A percentile compares a stretch with the other conserved stretches of the same genome.
Conservation (phyloP, 495 filamentous ascomycete species). For the Talaromyces ruber region DNA sequence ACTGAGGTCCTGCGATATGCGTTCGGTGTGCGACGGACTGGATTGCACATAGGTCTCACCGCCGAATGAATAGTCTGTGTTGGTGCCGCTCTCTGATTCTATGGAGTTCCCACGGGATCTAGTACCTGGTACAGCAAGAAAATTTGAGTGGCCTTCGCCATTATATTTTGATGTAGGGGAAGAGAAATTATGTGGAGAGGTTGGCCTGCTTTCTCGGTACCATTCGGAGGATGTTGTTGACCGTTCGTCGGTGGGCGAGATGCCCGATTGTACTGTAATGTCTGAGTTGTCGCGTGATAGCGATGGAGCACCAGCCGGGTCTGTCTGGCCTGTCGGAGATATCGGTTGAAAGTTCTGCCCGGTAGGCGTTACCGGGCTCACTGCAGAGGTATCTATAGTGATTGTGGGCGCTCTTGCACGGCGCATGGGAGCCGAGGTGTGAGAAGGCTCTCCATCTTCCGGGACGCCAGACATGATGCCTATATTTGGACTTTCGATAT, state of each 20-base stretch:
- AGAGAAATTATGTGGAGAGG: slow-evolving; percentile 82
- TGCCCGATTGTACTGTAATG: slow-evolving; percentile 17
- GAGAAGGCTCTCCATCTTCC: background rate
- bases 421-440: slow-evolving; percentile 12
- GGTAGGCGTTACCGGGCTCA: slow-evolving; percentile 25
- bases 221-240: slow-evolving; percentile 61
- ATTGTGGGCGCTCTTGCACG: slow-evolving; percentile 56
- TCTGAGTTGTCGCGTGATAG: slow-evolving; percentile 33
- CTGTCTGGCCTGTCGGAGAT: slow-evolving; percentile 5
- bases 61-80: slow-evolving; percentile 41
- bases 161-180: slow-evolving; percentile 50
- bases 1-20: slow-evolving; percentile 18
- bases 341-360: slow-evolving; percentile 7
- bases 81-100: slow-evolving; percentile 48
- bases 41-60: slow-evolving; percentile 38
- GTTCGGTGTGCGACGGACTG: slow-evolving; percentile 18
- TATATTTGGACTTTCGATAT: background rate
- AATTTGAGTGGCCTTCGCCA: slow-evolving; percentile 43
- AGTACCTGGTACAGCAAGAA: slow-evolving; percentile 51
- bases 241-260: slow-evolving; percentile 51
- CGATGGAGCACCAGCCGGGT: slow-evolving; percentile 9
- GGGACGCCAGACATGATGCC: background rate
- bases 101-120: slow-evolving; percentile 59
- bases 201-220: slow-evolving; percentile 70
- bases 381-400: slow-evolving; percentile 67